Conservation (phyloP, 495 filamentous ascomycete species). For the Staphylotrichum longicolle region DNA sequence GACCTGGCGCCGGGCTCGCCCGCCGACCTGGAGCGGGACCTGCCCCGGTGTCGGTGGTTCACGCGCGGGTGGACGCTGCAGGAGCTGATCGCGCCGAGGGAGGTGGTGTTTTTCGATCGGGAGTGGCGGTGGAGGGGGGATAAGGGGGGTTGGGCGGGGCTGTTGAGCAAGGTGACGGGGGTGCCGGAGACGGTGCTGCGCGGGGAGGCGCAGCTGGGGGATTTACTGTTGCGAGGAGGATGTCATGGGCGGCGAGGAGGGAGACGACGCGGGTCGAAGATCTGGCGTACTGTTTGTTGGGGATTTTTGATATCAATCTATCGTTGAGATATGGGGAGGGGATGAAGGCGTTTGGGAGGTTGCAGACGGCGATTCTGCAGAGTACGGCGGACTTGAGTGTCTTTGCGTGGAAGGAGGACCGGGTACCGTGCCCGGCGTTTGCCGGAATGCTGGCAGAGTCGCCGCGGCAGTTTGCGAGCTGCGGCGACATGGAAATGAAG, state of each 20-base stretch:
- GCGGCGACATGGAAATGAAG: neutral
- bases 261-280: slow-evolving; percentile 25
- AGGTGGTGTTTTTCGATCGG: slow-evolving; percentile 9
- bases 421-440: neutral
- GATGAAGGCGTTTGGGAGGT: slow-evolving; percentile 23
- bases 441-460: slow-evolving; percentile 7
- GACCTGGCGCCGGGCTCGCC: neutral
- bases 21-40: neutral
- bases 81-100: slow-evolving; percentile 11
- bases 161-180: slow-evolving; percentile 2
- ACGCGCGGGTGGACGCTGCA: slow-evolving; percentile 3
- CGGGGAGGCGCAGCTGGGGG: neutral
- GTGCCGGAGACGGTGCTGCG: neutral
- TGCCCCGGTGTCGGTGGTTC: neutral
- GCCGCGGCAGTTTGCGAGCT: neutral
- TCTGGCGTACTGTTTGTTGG: slow-evolving; percentile 28
- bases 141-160: neutral
- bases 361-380: slow-evolving; percentile 32
- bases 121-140: slow-evolving; percentile 10
- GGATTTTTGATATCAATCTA: slow-evolving; percentile 33
- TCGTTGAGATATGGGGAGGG: slow-evolving; percentile 33
- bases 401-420: slow-evolving; percentile 29
- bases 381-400: slow-evolving; percentile 32
- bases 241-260: slow-evolving; percentile 26
- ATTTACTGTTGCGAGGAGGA: slow-evolving; percentile 16